These are phyloP conservation scores for Apophysomyces trapeziformis DNA, from an alignment of 371 early-diverging fungal genomes.

Conservation along the genomic window DNA sequence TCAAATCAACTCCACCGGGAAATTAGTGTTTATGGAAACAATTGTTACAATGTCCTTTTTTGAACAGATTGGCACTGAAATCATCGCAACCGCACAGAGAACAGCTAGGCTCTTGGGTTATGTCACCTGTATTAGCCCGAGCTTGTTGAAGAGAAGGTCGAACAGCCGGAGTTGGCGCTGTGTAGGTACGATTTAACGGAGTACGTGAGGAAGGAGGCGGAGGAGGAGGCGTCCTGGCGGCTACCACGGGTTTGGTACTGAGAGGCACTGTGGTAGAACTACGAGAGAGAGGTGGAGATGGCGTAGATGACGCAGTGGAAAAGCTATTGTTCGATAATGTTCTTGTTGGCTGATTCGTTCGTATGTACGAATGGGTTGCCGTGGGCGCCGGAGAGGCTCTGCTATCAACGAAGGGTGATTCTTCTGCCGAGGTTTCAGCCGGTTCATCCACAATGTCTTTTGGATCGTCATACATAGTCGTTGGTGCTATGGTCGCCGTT, in stretches of 20 bases:
- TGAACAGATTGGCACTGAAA: slow-evolving; percentile 70
- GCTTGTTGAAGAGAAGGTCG: slow-evolving; percentile 1
- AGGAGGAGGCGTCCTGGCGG: slow-evolving; percentile 24
- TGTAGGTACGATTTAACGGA: not conserved
- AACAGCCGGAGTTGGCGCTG: not conserved
- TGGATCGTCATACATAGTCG: not conserved
- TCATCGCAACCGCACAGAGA: slow-evolving; percentile 71
- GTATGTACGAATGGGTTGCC: not conserved
- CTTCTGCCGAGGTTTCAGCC: not conserved
- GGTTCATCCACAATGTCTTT: slow-evolving; percentile 20
- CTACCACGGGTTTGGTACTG: slow-evolving; percentile 17
- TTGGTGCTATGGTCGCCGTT: not conserved
- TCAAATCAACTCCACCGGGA: not conserved
- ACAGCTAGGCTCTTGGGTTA: slow-evolving; percentile 26
- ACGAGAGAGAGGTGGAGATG: slow-evolving; percentile 13
- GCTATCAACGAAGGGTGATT: slow-evolving; percentile 21
- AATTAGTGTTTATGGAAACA: slow-evolving; percentile 69
- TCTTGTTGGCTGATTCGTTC: slow-evolving; percentile 2
- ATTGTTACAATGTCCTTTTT: slow-evolving; percentile 66
- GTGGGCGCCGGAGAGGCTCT: not conserved
- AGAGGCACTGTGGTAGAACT: slow-evolving; percentile 20
- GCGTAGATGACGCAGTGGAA: slow-evolving; percentile 11
- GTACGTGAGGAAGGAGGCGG: slow-evolving; percentile 22
- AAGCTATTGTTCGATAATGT: not conserved
- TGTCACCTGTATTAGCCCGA: slow-evolving; percentile 6